A percentile compares a stretch with the other conserved stretches of the same genome.
These are phyloP conservation scores for Oenanthe javanica DNA, from an alignment of 140 eudicot genomes.

Conservation along the genomic window DNA sequence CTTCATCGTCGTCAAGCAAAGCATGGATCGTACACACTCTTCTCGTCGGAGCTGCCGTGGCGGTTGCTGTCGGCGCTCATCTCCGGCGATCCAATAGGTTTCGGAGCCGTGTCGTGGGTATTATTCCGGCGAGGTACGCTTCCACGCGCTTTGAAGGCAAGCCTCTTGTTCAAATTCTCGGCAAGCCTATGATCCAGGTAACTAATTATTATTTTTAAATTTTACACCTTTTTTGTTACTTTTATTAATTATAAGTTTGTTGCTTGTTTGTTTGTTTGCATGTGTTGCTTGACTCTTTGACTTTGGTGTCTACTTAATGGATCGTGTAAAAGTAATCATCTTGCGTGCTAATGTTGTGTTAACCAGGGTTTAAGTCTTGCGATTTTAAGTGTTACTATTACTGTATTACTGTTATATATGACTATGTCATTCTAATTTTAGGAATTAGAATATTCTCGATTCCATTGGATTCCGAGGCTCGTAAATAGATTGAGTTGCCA, in stretches of 20 bases:
- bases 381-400: no score
- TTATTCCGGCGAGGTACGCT: constrained; percentile 86
- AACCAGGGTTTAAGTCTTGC: not conserved
- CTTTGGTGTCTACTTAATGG: no score
- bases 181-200: constrained; percentile 96
- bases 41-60: constrained; percentile 50
- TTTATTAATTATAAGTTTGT: no score
- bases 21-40: constrained; percentile 49
- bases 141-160: constrained; percentile 83
- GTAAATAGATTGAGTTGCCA: not conserved
- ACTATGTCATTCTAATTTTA: not conserved
- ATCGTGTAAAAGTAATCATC: not conserved
- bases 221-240: not conserved
- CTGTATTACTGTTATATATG: no score
- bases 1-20: constrained; percentile 26
- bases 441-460: not conserved
- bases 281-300: not conserved
- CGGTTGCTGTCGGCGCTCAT: constrained; percentile 50
- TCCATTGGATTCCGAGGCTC: not conserved
- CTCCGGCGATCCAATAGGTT: constrained; percentile 44
- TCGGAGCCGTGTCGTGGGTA: constrained; percentile 82
- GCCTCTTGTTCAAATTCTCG: constrained; percentile 80
- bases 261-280: not conserved
- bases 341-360: no score
- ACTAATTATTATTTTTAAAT: not conserved